Evolutionary conservation across 2,329 filamentous ascomycete species (phyloP).

Genomic region (Fusarium transvaalense): DNA sequence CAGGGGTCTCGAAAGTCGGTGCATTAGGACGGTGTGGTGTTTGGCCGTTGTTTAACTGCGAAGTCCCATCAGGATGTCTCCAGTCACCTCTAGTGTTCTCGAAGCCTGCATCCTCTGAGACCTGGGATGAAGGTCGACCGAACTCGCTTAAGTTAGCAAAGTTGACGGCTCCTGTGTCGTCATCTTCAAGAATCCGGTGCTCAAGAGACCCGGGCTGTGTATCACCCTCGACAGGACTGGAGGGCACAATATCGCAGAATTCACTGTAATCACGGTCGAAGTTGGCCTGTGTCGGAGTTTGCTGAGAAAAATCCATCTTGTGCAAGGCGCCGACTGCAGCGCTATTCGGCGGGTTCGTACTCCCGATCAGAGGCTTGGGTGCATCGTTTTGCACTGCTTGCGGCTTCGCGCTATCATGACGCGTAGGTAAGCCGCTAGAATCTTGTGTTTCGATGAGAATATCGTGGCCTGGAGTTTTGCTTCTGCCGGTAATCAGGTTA

Average conservation of each 20-base stretch:
- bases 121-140: slow-evolving; percentile 56
- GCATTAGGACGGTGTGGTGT: slow-evolving; percentile 51
- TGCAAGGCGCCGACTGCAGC: slow-evolving; percentile 35
- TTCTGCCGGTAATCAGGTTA: slow-evolving; percentile 19
- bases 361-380: slow-evolving; percentile 32
- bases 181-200: slow-evolving; percentile 56
- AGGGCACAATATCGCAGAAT: slow-evolving; percentile 52
- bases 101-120: slow-evolving; percentile 58
- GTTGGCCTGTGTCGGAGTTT: slow-evolving; percentile 69
- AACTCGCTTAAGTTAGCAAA: slow-evolving; percentile 57
- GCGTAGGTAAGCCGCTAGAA: slow-evolving; percentile 20
- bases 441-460: slow-evolving; percentile 14
- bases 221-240: slow-evolving; percentile 45
- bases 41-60: slow-evolving; percentile 50
- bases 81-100: slow-evolving; percentile 56
- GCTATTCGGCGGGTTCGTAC: slow-evolving; percentile 33
- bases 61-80: slow-evolving; percentile 53
- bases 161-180: slow-evolving; percentile 65
- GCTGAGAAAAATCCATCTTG: slow-evolving; percentile 63
- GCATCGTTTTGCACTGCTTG: slow-evolving; percentile 41
- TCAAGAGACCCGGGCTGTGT: slow-evolving; percentile 51
- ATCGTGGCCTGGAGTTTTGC: slow-evolving; percentile 6
- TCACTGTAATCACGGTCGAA: slow-evolving; percentile 67
- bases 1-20: slow-evolving; percentile 63
- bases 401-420: slow-evolving; percentile 40